Conservation (phyloP, 2,329 filamentous ascomycete species). For the Aspergillus pseudoterreus region DNA sequence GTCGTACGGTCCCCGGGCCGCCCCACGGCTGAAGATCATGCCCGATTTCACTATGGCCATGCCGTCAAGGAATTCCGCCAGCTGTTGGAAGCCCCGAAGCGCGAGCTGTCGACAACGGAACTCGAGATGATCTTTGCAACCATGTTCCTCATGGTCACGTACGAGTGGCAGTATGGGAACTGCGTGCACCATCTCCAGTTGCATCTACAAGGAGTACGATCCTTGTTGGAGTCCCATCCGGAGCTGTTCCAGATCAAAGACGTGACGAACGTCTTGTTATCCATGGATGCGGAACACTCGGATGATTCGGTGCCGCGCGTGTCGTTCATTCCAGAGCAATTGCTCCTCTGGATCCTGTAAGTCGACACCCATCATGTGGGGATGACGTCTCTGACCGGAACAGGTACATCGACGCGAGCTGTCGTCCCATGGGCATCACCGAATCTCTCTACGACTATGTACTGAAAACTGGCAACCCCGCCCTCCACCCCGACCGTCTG, state of each 20-base stretch:
- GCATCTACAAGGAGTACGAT: constrained; percentile 35
- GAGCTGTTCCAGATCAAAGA: constrained; percentile 28
- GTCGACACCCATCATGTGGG: constrained; percentile 4
- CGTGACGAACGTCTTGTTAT: constrained; percentile 25
- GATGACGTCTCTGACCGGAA: not conserved
- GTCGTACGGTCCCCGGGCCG: constrained; percentile 22
- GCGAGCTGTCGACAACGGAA: constrained; percentile 24
- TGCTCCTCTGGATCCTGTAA: constrained; percentile 35
- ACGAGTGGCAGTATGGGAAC: constrained; percentile 36
- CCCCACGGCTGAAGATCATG: constrained; percentile 28
- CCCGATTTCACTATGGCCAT: constrained; percentile 32
- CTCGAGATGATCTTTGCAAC: constrained; percentile 34
- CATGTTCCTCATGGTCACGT: constrained; percentile 35
- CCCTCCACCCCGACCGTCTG: constrained; percentile 31
- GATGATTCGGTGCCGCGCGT: constrained; percentile 15
- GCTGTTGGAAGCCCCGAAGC: constrained; percentile 26
- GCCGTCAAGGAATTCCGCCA: constrained; percentile 37
- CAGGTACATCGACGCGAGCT: constrained; percentile 29
- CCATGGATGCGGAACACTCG: constrained; percentile 14
- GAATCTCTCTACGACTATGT: constrained; percentile 33
- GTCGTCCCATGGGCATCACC: constrained; percentile 24
- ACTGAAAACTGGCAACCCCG: constrained; percentile 27
- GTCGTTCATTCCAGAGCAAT: constrained; percentile 35
- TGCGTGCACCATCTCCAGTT: constrained; percentile 32
- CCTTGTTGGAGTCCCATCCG: constrained; percentile 32